Evolutionary conservation across 83 land plant species (phyloP).

Genomic region (Picea engelmannii): DNA sequence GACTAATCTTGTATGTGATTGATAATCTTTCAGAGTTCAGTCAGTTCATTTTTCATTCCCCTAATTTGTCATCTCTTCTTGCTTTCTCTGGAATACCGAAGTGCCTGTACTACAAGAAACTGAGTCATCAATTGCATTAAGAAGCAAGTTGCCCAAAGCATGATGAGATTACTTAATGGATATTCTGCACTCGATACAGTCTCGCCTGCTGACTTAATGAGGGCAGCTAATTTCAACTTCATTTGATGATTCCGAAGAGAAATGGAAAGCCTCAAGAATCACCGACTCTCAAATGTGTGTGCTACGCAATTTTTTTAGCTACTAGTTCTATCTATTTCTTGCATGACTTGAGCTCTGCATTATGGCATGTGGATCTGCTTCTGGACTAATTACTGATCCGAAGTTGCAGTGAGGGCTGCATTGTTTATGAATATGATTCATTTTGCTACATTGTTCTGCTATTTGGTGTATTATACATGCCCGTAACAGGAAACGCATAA

Average conservation of each 20-base stretch:
- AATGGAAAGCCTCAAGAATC: not conserved
- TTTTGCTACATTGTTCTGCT: not conserved
- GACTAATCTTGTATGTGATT: too few relatives aligned
- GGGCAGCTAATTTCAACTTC: not conserved
- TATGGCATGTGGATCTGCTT: not conserved
- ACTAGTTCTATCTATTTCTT: not conserved
- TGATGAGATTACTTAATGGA: too few relatives aligned
- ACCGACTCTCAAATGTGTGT: not conserved
- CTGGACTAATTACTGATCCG: not conserved
- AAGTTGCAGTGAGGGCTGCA: not conserved
- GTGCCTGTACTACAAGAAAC: too few relatives aligned
- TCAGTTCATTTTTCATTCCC: too few relatives aligned
- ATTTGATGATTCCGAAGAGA: not conserved
- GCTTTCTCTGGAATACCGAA: too few relatives aligned
- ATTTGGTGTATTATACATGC: not conserved
- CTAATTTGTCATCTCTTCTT: too few relatives aligned
- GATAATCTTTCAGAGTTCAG: too few relatives aligned
- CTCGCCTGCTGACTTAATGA: not conserved
- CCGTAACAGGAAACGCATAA: slow-evolving; percentile 8
- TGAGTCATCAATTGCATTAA: too few relatives aligned
- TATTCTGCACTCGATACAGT: not conserved
- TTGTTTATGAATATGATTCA: not conserved
- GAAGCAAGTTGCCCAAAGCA: too few relatives aligned
- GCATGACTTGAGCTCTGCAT: not conserved
- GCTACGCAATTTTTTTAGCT: not conserved